Evolutionary conservation across 2,329 filamentous ascomycete species (phyloP).

Genomic region (Fusarium goolgardi): DNA sequence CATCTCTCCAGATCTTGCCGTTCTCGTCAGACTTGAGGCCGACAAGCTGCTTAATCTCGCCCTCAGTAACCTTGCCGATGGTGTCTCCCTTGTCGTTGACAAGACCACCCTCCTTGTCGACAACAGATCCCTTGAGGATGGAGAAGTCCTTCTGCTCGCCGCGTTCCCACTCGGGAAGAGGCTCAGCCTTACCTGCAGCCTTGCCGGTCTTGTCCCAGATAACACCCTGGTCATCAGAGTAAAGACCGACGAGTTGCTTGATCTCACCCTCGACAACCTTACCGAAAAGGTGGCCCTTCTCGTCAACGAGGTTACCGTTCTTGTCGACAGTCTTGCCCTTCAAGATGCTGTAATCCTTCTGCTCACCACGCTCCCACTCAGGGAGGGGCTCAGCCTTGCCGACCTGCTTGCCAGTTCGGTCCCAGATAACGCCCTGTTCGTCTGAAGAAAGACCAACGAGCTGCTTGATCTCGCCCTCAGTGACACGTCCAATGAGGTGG

Average conservation of each 20-base stretch:
- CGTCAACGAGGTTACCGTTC: slow-evolving; percentile 66
- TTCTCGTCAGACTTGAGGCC: slow-evolving; percentile 74
- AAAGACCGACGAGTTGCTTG: slow-evolving; percentile 71
- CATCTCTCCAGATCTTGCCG: slow-evolving; percentile 72
- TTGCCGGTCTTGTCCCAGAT: slow-evolving; percentile 73
- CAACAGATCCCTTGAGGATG: slow-evolving; percentile 59
- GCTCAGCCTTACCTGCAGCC: slow-evolving; percentile 73
- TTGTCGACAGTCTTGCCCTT: slow-evolving; percentile 69
- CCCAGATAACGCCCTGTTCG: slow-evolving; percentile 74
- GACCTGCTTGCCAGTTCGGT: slow-evolving; percentile 70
- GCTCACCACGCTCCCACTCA: slow-evolving; percentile 60
- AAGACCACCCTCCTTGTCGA: slow-evolving; percentile 70
- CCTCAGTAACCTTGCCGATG: slow-evolving; percentile 73
- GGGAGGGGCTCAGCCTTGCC: slow-evolving; percentile 74
- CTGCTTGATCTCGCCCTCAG: slow-evolving; percentile 71
- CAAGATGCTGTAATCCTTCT: slow-evolving; percentile 37
- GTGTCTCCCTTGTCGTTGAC: slow-evolving; percentile 64
- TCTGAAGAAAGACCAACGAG: slow-evolving; percentile 74
- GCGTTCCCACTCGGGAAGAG: slow-evolving; percentile 67
- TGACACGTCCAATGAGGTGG: slow-evolving; percentile 68
- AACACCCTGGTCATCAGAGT: slow-evolving; percentile 74
- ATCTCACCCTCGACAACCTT: slow-evolving; percentile 71
- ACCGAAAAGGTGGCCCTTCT: slow-evolving; percentile 66
- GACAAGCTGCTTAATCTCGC: slow-evolving; percentile 72
- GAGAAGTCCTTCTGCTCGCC: slow-evolving; percentile 49